Evolutionary conservation across 192 early-diverging fungal genomes (phyloP).

Genomic region (Coemansia sp.): DNA sequence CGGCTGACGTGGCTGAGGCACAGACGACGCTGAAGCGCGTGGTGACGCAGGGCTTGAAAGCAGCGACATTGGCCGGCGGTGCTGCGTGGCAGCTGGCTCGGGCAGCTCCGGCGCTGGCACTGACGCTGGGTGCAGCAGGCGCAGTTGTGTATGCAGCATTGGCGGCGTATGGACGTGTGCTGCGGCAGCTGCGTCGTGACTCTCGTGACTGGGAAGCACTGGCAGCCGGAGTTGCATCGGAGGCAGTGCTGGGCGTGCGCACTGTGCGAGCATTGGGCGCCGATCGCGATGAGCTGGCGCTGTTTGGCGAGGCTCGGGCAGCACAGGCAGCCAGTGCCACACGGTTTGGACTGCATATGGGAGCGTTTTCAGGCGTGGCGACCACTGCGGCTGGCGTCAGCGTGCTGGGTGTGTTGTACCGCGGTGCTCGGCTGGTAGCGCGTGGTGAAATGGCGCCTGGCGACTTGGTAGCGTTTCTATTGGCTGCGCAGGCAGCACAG

Average conservation of each 20-base stretch:
- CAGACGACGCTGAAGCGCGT: constrained; percentile 63
- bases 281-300: constrained; percentile 55
- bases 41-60: constrained; percentile 62
- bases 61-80: constrained; percentile 57
- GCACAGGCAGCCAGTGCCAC: constrained; percentile 44
- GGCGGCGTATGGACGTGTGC: constrained; percentile 58
- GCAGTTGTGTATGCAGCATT: constrained; percentile 54
- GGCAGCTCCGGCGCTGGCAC: constrained; percentile 57
- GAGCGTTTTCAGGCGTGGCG: constrained; percentile 63
- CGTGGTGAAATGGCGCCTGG: constrained; percentile 58
- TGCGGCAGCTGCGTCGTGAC: constrained; percentile 52
- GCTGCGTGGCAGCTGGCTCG: constrained; percentile 57
- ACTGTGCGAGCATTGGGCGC: constrained; percentile 64
- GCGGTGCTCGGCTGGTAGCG: constrained; percentile 48
- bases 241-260: constrained; percentile 59
- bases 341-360: constrained; percentile 62
- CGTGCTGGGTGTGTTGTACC: constrained; percentile 60
- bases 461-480: constrained; percentile 63
- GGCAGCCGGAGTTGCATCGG: constrained; percentile 57
- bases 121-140: constrained; percentile 57
- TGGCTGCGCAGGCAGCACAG: constrained; percentile 64
- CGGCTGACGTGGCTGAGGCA: constrained; percentile 61
- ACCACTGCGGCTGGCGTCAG: constrained; percentile 59
- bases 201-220: constrained; percentile 53
- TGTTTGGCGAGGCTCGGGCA: constrained; percentile 48